Evolutionary conservation across 192 early-diverging fungal species (phyloP).

Genomic region (Linnemannia elongata): DNA sequence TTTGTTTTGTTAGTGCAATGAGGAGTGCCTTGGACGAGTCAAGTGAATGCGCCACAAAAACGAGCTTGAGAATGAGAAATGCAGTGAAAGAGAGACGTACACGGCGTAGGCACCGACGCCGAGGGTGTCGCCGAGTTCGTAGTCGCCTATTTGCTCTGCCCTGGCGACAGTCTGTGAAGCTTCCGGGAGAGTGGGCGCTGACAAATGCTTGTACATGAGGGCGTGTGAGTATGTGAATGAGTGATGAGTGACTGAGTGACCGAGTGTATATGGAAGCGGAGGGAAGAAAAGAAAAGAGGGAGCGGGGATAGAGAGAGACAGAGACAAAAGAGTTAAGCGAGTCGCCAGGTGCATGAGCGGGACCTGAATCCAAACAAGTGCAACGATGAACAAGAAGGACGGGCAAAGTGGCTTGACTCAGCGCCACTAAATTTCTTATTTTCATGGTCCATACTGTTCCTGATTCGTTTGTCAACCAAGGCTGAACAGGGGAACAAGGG

Average conservation of each 20-base stretch:
- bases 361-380: background rate
- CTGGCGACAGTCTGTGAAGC: conserved; percentile 48
- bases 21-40: background rate
- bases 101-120: conserved; percentile 57
- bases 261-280: background rate
- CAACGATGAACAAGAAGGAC: background rate
- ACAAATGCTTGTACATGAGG: conserved; percentile 49
- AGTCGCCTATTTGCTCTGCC: conserved; percentile 48
- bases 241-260: background rate
- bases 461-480: too few relatives aligned
- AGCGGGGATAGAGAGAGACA: too few relatives aligned
- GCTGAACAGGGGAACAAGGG: too few relatives aligned
- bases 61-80: background rate
- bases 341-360: background rate
- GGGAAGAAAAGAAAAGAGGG: background rate
- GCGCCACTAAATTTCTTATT: background rate
- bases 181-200: conserved; percentile 45
- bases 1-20: too few relatives aligned
- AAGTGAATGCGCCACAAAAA: background rate
- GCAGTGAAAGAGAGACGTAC: conserved; percentile 7
- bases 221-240: background rate
- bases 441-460: background rate
- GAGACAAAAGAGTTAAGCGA: background rate
- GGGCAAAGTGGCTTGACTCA: background rate
- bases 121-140: conserved; percentile 50